Evolutionary conservation across 257 asterid genomes (phyloP).

Genomic region (Ophiorrhiza pumila): DNA sequence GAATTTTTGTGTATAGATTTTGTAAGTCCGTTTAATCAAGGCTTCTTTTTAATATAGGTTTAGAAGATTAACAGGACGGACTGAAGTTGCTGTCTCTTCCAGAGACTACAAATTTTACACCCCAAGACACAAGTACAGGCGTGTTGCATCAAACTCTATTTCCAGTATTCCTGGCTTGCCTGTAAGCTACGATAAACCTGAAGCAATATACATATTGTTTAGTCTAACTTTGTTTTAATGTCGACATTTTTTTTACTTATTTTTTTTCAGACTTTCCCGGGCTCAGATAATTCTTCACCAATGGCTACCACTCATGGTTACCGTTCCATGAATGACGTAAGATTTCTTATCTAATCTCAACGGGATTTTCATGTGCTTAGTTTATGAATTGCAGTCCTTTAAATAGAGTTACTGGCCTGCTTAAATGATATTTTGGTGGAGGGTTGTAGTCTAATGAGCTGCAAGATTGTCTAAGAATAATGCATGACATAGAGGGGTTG

Average conservation of each 20-base stretch:
- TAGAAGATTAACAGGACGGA: conserved; percentile 85
- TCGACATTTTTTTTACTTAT: conserved; percentile 12
- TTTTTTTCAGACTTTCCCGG: conserved; percentile 50
- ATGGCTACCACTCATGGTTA: conserved; percentile 55
- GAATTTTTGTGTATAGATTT: neutral
- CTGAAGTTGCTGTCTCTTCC: conserved; percentile 71
- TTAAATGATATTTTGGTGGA: neutral
- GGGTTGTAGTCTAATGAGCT: neutral
- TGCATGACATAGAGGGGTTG: neutral
- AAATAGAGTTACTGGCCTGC: neutral
- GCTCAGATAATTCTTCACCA: conserved; percentile 64
- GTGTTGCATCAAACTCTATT: conserved; percentile 60
- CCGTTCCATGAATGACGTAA: conserved; percentile 62
- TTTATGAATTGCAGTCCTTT: neutral
- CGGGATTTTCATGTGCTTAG: neutral
- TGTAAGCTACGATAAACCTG: conserved; percentile 41
- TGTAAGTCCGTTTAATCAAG: conserved; percentile 4
- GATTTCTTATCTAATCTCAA: conserved; percentile 18
- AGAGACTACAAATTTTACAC: conserved; percentile 96
- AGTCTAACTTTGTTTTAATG: conserved; percentile 7
- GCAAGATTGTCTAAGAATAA: neutral
- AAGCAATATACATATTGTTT: conserved; percentile 19
- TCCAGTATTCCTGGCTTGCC: conserved; percentile 69
- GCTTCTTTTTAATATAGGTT: conserved; percentile 50
- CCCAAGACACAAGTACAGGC: conserved; percentile 95